Evolutionary conservation across 2,329 filamentous ascomycete species (phyloP).

Genomic region (Monilinia laxa): DNA sequence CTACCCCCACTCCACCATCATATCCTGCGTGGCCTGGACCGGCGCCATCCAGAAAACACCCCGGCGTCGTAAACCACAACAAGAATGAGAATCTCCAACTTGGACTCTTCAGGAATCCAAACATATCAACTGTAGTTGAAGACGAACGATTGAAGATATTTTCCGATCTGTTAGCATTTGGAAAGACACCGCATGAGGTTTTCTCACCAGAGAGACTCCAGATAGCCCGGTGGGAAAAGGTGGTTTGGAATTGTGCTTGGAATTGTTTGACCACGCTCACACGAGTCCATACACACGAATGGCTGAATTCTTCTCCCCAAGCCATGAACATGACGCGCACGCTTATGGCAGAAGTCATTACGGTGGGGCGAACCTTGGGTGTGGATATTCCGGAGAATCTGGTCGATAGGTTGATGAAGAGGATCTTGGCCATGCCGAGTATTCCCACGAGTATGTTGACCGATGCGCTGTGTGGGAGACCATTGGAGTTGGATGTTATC

Average conservation of each 20-base stretch:
- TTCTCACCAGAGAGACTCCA: conserved; percentile 51
- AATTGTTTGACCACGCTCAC: conserved; percentile 59
- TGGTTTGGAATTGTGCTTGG: conserved; percentile 60
- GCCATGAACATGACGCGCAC: conserved; percentile 52
- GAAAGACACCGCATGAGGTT: conserved; percentile 48
- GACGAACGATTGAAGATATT: conserved; percentile 45
- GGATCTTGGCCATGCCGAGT: conserved; percentile 48
- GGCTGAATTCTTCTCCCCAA: conserved; percentile 49
- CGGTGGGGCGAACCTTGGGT: conserved; percentile 54
- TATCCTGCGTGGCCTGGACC: conserved; percentile 57
- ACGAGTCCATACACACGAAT: conserved; percentile 51
- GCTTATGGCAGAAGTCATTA: conserved; percentile 53
- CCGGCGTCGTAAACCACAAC: conserved; percentile 51
- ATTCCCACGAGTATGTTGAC: conserved; percentile 54
- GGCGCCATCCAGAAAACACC: conserved; percentile 51
- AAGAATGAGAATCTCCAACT: conserved; percentile 55
- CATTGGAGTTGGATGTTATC: conserved; percentile 62
- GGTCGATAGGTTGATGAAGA: conserved; percentile 49
- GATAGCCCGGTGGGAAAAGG: conserved; percentile 57
- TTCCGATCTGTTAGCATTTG: conserved; percentile 43
- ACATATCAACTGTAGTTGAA: conserved; percentile 39
- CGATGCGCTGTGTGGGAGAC: conserved; percentile 56
- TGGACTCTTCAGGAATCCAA: conserved; percentile 49
- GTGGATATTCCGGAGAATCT: conserved; percentile 48
- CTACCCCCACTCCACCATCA: conserved; percentile 52